phyloP scores from a whole-genome alignment of 352 stramenopile species.

The Pythium insidiosum region DNA sequence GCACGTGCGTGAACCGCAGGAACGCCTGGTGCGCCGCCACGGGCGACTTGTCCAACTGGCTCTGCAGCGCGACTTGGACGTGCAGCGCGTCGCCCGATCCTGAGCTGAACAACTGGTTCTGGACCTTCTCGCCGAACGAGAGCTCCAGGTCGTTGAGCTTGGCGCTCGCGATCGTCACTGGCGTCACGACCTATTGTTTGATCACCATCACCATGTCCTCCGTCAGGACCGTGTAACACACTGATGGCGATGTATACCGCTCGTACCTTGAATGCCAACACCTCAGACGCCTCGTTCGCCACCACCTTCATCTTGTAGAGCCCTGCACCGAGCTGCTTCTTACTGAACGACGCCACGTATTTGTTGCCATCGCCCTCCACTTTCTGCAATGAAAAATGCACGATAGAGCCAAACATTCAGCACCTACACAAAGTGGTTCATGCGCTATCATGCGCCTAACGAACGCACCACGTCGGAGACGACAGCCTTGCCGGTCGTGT shows the following conservation, averaged over 20 bases:
- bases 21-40: conserved; percentile 72
- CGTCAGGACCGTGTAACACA: too few species aligned
- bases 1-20: conserved; percentile 55
- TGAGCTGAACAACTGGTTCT: conserved; percentile 43
- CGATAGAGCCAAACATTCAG: neutral
- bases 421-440: too few species aligned
- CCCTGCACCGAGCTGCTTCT: conserved; percentile 38
- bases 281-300: conserved; percentile 32
- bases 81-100: conserved; percentile 44
- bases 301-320: conserved; percentile 83
- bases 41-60: conserved; percentile 38
- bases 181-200: conserved; percentile 53
- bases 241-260: too few species aligned
- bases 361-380: conserved; percentile 51
- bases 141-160: conserved; percentile 49
- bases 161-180: conserved; percentile 43
- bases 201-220: too few species aligned
- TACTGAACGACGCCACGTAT: conserved; percentile 36
- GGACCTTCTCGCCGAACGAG: conserved; percentile 41
- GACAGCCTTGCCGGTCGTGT: conserved; percentile 48
- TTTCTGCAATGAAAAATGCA: conserved; percentile 22
- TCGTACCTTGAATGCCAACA: conserved; percentile 60
- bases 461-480: conserved; percentile 46
- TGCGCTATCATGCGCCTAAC: too few species aligned
- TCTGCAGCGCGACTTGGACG: conserved; percentile 52